Evolutionary conservation across 1,139 yeast genomes (phyloP).

Genomic region (Hyphopichia burtonii): DNA sequence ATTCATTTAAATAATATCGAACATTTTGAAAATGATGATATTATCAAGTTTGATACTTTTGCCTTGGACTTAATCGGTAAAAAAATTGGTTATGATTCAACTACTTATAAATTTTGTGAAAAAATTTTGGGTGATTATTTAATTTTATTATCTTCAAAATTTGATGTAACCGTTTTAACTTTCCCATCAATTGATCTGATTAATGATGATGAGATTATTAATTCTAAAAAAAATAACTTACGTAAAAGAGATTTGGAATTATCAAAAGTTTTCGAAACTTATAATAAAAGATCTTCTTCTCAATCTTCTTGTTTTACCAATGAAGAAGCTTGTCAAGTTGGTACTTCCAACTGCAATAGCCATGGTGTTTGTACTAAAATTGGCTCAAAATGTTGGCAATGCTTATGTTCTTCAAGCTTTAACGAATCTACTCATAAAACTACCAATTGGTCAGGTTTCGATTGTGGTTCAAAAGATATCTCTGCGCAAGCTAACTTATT

Average conservation of each 20-base stretch:
- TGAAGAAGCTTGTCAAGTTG: slow-evolving; percentile 51
- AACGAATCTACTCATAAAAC: slow-evolving; percentile 49
- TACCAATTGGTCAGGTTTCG: slow-evolving; percentile 64
- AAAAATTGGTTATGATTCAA: slow-evolving; percentile 41
- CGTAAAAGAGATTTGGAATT: slow-evolving; percentile 26
- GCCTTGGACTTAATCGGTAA: slow-evolving; percentile 42
- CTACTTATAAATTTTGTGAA: slow-evolving; percentile 38
- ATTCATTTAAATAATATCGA: slow-evolving; percentile 28
- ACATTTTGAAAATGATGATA: slow-evolving; percentile 14
- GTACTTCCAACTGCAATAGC: slow-evolving; percentile 57
- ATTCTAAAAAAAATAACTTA: neutral
- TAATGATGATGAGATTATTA: neutral
- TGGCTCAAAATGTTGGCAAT: slow-evolving; percentile 48
- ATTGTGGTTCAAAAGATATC: slow-evolving; percentile 66
- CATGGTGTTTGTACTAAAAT: slow-evolving; percentile 59
- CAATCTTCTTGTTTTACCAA: slow-evolving; percentile 33
- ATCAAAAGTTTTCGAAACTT: slow-evolving; percentile 17
- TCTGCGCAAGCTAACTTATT: slow-evolving; percentile 63
- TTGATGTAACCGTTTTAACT: slow-evolving; percentile 32
- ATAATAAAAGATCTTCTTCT: slow-evolving; percentile 13
- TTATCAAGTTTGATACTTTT: slow-evolving; percentile 34
- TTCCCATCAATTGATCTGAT: slow-evolving; percentile 17
- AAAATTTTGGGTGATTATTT: slow-evolving; percentile 33
- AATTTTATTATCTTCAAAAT: slow-evolving; percentile 22
- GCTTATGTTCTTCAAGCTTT: slow-evolving; percentile 56